These are phyloP conservation scores for Pseudocohnilembus persalinus DNA, from an alignment of 169 alveolate species.

Conservation along the genomic window DNA sequence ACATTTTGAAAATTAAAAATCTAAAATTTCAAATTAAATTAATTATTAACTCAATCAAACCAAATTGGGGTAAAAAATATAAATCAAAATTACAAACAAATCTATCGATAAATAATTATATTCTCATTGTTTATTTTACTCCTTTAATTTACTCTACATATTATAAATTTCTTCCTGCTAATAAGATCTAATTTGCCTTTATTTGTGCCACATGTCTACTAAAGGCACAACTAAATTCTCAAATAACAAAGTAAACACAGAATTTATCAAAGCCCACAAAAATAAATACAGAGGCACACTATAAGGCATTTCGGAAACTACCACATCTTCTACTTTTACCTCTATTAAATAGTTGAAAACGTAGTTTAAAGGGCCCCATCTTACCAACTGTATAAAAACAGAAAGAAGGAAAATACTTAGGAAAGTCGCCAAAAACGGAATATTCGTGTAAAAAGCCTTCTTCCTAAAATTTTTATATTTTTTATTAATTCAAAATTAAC, in stretches of 20 bases:
- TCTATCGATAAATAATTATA: too few species aligned
- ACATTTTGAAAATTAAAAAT: too few species aligned
- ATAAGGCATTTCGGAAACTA: background rate
- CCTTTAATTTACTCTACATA: too few species aligned
- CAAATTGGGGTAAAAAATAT: too few species aligned
- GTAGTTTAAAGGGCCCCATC: background rate
- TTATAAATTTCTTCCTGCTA: too few species aligned
- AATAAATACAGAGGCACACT: background rate
- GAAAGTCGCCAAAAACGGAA: conserved; percentile 33
- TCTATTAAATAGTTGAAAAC: background rate
- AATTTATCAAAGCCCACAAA: background rate
- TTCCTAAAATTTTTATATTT: too few species aligned
- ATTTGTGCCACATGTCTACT: background rate
- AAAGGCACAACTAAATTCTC: background rate
- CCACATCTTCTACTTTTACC: background rate
- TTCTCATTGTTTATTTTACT: too few species aligned
- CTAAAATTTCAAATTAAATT: too few species aligned
- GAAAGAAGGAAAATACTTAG: conserved; percentile 9
- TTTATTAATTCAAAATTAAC: too few species aligned
- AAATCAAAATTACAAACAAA: too few species aligned
- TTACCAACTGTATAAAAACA: background rate
- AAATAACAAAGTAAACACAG: background rate
- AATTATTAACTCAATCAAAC: too few species aligned
- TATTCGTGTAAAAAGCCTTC: conserved; percentile 77
- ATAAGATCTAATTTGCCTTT: too few species aligned